Base-by-base conservation (phyloP, 495 filamentous ascomycete genomes). In the Talaromyces stipitatus region DNA sequence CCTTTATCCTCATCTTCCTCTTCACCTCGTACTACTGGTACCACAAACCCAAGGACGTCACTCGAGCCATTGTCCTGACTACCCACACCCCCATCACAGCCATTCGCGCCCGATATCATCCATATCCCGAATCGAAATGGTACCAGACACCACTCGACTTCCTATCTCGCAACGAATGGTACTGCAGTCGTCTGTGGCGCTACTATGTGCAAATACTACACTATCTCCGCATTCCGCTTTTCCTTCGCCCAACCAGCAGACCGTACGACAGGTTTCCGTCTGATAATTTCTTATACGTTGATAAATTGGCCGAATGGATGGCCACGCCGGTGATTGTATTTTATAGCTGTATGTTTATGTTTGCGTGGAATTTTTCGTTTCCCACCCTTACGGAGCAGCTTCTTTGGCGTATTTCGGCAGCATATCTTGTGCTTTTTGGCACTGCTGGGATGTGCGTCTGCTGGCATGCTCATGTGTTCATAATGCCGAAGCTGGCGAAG, bases 21-120 rank as follows among this genome's bases (percentile, higher is more conserved):
- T 16, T 71, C 0, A 76, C 73, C 6, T 77, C 72, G 16, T 59
- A 60, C 7, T 61, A 73, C 47, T 80, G 76, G 77, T 66, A 65
- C 58, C 16, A 68, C 23, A 78, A 80, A 45, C 75, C 76, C 2
- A 57, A 64, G 14, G 64, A 75, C 30, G 54, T 75, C 7, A 46
- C 60, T 14, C 56, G 64, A 41, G 62, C 68, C 2, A 66, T 69
- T 1, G 58, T 47, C 3, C 27, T 64, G 33, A 30, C 26, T 6
- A 55, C 45, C 16, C 23, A n/a, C 12, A 58, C 53, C 5, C 24
- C 18, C 22, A 45, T 61, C 33, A 23, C 46, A 3, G 61, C 28
- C n/a, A 61, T 58, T 27, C 47, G 28, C 1, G 23, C 56, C 11
- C 29, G 26, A 24, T 32, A 53, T 20, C 38, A 58, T 22, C 23